phyloP scores from a whole-genome alignment of 129 eudicot species.

The Flaveria ramosissima region DNA sequence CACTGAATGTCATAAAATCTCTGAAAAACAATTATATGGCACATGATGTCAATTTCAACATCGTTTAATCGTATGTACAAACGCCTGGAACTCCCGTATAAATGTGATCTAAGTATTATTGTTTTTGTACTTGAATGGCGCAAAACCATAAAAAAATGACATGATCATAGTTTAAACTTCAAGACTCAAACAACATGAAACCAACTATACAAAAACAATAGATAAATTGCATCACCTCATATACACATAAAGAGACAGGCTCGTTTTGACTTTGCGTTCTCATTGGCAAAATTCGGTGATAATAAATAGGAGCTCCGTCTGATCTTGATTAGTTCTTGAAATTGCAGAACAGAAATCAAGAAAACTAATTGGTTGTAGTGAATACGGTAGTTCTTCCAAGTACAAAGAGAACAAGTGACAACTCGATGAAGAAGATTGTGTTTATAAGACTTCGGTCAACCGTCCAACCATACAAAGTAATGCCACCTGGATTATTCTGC shows the following conservation, averaged over 20 bases:
- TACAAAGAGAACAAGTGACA: slow-evolving; percentile 70
- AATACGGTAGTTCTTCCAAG: slow-evolving; percentile 71
- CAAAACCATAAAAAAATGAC: slow-evolving; percentile 26
- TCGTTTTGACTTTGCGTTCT: not conserved
- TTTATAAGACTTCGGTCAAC: slow-evolving; percentile 71
- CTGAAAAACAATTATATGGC: not conserved
- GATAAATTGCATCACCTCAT: slow-evolving; percentile 7
- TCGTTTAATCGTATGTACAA: slow-evolving; percentile 14
- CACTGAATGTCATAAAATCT: not conserved
- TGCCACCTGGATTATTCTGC: slow-evolving; percentile 90
- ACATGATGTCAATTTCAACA: not conserved
- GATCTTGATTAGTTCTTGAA: slow-evolving; percentile 7
- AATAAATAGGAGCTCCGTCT: slow-evolving; percentile 18
- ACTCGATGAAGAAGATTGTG: slow-evolving; percentile 76
- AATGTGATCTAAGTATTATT: slow-evolving; percentile 15
- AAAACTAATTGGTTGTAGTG: slow-evolving; percentile 27
- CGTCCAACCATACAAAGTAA: slow-evolving; percentile 82
- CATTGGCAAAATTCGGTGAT: slow-evolving; percentile 25
- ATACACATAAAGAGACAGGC: not conserved
- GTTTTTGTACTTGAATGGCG: not conserved
- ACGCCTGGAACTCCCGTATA: not conserved
- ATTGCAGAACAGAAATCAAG: slow-evolving; percentile 10
- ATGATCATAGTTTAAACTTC: slow-evolving; percentile 16
- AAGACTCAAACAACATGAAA: slow-evolving; percentile 13
- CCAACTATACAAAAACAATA: slow-evolving; percentile 28